Evolutionary conservation across 2,329 filamentous ascomycete species (phyloP), one percentile per base, ranked within the genome.

Genomic region (Penicillium vulpinum): DNA sequence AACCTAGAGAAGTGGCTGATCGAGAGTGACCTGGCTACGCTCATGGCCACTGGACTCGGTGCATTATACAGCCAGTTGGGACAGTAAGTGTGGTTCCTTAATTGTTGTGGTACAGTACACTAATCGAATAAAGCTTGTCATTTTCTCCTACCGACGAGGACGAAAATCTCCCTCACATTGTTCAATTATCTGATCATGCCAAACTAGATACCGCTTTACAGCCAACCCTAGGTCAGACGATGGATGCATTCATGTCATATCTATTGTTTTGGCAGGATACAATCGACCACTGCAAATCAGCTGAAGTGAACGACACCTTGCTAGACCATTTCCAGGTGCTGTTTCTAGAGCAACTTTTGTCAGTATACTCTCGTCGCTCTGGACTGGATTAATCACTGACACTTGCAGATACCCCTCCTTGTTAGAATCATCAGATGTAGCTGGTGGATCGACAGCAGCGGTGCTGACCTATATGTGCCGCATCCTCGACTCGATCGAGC

Each of bases 261-360:
- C 82, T 99, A 47, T 81, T 95, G 6, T 99, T 99, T 71, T 99
- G 94, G 94, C 94, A 99, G 76, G 94, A 99, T 73, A 92, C 97
- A 33, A 80, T 99, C 59, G 94, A 97, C 72, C 93, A 97, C 75
- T 99, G 94, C 77, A 87, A 88, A 67, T 97, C 93, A 4, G 81
- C 87, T 1, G 93, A 97, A 70, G 91, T 99, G 65, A 94, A 93
- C 72, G 91, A 91, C 63, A 97, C 92, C 0, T 80, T 99, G 49
- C 82, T 99, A 31, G 94, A 99, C 72, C 94, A 99, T 75, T 99
- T 99, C 70, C 92, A 97, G 72, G 89, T 97, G 65, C 86, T 99
- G 33, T 99, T 99, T 73, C 79, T 99, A 51, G 91, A 97, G 74
- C 94, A 99, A 74, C 79, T 99, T 67, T 78, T 99, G 85, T 97